phyloP scores from a whole-genome alignment of 345 rosid species.

The Eucalyptus cloeziana region DNA sequence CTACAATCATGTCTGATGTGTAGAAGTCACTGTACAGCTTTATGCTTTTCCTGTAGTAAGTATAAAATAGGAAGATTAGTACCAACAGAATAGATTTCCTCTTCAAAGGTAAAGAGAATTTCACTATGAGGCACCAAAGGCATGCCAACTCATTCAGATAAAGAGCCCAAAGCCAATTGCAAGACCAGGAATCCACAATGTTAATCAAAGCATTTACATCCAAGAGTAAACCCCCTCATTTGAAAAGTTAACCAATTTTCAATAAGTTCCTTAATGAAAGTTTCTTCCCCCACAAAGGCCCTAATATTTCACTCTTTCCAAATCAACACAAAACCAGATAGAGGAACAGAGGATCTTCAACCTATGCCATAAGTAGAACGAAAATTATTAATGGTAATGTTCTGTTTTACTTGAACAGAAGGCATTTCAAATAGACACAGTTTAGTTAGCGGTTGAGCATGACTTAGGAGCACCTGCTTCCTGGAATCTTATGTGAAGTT shows the following conservation, averaged over 20 bases:
- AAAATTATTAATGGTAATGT: not conserved
- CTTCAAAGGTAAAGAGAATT: not conserved
- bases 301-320: not conserved
- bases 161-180: not conserved
- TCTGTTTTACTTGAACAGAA: not conserved
- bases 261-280: no score
- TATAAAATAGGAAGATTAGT: not conserved
- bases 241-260: not conserved
- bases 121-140: not conserved
- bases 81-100: not conserved
- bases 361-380: not conserved
- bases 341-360: not conserved
- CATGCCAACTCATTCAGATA: not conserved
- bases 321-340: not conserved
- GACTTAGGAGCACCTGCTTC: not conserved
- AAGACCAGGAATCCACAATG: not conserved
- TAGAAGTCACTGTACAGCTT: constrained; percentile 76
- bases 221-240: not conserved
- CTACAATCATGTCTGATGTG: constrained; percentile 82
- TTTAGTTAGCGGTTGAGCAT: not conserved
- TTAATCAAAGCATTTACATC: not conserved
- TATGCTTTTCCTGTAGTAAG: constrained; percentile 51
- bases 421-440: not conserved
- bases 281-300: not conserved
- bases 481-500: not conserved